Evolutionary conservation across 768 basidiomycete species (phyloP).

Genomic region (Trametes elegans): DNA sequence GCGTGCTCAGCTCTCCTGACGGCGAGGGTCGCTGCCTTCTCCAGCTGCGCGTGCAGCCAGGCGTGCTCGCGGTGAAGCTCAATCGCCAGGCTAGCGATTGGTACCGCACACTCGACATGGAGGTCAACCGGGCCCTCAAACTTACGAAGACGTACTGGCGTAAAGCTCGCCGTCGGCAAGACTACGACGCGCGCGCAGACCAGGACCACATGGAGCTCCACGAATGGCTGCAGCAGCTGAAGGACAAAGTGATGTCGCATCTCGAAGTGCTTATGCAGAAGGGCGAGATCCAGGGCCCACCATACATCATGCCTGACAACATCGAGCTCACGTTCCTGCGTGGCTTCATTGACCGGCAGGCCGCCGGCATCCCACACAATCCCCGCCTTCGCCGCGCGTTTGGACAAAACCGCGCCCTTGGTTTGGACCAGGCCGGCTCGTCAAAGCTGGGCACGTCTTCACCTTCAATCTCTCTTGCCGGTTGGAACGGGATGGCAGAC

Average conservation of each 20-base stretch:
- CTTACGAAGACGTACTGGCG: conserved; percentile 86
- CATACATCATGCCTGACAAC: conserved; percentile 78
- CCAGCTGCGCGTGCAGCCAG: conserved; percentile 82
- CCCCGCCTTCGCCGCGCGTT: conserved; percentile 64
- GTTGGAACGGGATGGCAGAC: conserved; percentile 17
- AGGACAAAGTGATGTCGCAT: conserved; percentile 88
- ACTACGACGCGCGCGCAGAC: conserved; percentile 81
- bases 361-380: conserved; percentile 73
- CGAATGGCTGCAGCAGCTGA: conserved; percentile 84
- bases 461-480: conserved; percentile 21
- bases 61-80: conserved; percentile 71
- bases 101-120: conserved; percentile 75
- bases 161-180: conserved; percentile 71
- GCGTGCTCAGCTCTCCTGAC: conserved; percentile 69
- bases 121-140: conserved; percentile 79
- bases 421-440: conserved; percentile 15
- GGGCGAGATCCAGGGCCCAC: conserved; percentile 81
- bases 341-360: conserved; percentile 80
- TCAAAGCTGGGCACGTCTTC: conserved; percentile 22
- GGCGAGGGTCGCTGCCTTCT: conserved; percentile 71
- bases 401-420: conserved; percentile 19
- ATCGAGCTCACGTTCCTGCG: conserved; percentile 75
- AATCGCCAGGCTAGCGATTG: conserved; percentile 80
- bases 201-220: conserved; percentile 89
- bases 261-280: conserved; percentile 86